Percentiles rank a stretch among this genome's conserved stretches.
These are phyloP conservation scores for Leucosporidium creatinivorum DNA, from an alignment of 768 basidiomycete species.

Conservation along the genomic window DNA sequence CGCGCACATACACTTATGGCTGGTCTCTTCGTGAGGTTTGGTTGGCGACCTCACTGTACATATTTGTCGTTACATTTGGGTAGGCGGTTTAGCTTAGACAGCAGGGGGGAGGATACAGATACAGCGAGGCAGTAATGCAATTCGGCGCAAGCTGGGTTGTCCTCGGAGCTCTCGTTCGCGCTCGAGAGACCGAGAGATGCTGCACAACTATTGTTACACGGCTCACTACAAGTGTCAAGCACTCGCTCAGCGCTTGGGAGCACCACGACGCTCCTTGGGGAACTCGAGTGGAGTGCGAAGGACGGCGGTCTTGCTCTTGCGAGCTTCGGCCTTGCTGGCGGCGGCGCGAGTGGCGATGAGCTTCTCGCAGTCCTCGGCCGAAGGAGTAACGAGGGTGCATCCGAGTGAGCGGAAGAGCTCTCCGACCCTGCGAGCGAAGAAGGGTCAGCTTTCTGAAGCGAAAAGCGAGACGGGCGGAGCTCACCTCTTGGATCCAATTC, in stretches of 20 bases:
- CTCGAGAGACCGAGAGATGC: too few relatives aligned
- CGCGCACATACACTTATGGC: too few relatives aligned
- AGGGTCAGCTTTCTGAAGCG: neutral
- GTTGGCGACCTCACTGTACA: too few relatives aligned
- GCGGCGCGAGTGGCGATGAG: constrained; percentile 61
- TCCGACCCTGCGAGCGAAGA: constrained; percentile 49
- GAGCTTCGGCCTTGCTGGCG: constrained; percentile 35
- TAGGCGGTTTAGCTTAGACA: too few relatives aligned
- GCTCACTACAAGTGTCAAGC: too few relatives aligned
- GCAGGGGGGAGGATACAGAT: too few relatives aligned
- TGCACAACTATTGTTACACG: too few relatives aligned
- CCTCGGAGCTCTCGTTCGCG: too few relatives aligned
- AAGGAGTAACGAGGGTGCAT: constrained; percentile 15
- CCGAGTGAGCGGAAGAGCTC: constrained; percentile 72
- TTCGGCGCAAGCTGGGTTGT: too few relatives aligned
- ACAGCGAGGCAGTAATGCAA: too few relatives aligned
- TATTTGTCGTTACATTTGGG: too few relatives aligned
- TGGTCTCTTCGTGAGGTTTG: too few relatives aligned
- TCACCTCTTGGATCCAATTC: constrained; percentile 58
- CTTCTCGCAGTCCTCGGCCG: constrained; percentile 56
- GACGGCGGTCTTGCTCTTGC: constrained; percentile 61
- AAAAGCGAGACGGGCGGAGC: constrained; percentile 38
- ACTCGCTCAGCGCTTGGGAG: constrained; percentile 16
- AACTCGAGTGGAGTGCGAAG: constrained; percentile 71
- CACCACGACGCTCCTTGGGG: constrained; percentile 53